Evolutionary conservation across 1,284 basidiomycete species (phyloP).

Genomic region (Fomitopsis pinicola): DNA sequence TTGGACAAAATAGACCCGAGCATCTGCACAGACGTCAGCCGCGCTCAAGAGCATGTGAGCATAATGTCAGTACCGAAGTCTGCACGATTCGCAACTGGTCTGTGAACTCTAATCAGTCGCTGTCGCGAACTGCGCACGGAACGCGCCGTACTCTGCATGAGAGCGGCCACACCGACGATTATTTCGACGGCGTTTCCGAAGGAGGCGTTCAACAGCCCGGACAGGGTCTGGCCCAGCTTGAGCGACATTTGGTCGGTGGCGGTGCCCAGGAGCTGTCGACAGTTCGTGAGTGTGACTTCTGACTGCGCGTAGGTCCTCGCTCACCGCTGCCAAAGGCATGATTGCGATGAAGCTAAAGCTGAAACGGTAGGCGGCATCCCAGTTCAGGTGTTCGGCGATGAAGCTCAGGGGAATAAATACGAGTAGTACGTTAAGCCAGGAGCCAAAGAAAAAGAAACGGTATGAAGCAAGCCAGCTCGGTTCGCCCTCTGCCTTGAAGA

Average conservation of each 20-base stretch:
- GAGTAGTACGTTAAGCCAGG: constrained; percentile 77
- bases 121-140: constrained; percentile 9
- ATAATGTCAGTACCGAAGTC: constrained; percentile 57
- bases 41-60: not conserved
- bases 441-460: constrained; percentile 64
- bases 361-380: constrained; percentile 85
- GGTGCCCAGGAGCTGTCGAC: constrained; percentile 63
- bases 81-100: constrained; percentile 84
- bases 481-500: constrained; percentile 54
- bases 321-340: constrained; percentile 79
- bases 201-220: constrained; percentile 84
- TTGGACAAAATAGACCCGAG: constrained; percentile 88
- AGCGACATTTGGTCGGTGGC: constrained; percentile 84
- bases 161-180: constrained; percentile 84
- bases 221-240: constrained; percentile 77
- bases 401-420: constrained; percentile 55
- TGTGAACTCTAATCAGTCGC: constrained; percentile 22
- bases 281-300: not conserved
- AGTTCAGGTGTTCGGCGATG: constrained; percentile 56
- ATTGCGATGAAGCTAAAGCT: constrained; percentile 83
- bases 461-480: constrained; percentile 61
- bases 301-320: constrained; percentile 4
- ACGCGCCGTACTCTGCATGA: constrained; percentile 60
- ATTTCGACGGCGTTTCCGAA: constrained; percentile 82
- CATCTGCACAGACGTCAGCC: constrained; percentile 41